A percentile compares a stretch with the other conserved stretches of the same genome.
Conservation (phyloP, 257 asterid species). For the Petunia axillaris region DNA sequence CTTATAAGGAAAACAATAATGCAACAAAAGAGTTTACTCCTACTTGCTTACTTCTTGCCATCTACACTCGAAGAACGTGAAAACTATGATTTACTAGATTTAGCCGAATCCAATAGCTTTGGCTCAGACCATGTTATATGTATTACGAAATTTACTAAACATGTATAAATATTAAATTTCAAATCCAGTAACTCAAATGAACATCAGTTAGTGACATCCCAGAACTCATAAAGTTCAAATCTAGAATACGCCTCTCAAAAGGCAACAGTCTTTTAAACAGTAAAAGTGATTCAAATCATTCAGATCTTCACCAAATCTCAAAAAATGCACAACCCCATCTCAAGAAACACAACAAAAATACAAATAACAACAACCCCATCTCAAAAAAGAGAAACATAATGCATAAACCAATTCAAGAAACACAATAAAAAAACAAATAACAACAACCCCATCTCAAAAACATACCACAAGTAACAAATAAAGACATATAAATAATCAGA, state of each 20-base stretch:
- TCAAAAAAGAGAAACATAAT: not conserved
- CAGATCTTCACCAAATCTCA: conserved; percentile 9
- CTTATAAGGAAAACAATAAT: not conserved
- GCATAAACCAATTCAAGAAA: not conserved
- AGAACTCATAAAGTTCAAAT: no score
- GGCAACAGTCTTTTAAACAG: not conserved
- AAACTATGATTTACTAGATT: no score
- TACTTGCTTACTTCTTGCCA: not conserved
- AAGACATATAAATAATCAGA: not conserved
- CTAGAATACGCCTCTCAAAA: not conserved
- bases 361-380: not conserved
- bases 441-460: not conserved
- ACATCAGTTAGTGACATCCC: no score
- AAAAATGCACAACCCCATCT: not conserved
- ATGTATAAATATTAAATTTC: no score
- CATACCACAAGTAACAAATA: not conserved
- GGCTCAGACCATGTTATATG: no score
- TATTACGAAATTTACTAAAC: no score
- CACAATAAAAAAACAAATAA: not conserved
- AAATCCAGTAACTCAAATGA: no score
- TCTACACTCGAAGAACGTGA: no score
- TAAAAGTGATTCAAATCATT: conserved; percentile 2
- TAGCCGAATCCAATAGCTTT: no score
- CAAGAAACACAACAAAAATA: not conserved
- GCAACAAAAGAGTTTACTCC: not conserved